Evolutionary conservation across 768 basidiomycete genomes (phyloP), one percentile per base, ranked within the genome.

Genomic region (Austroboletus eburneus): DNA sequence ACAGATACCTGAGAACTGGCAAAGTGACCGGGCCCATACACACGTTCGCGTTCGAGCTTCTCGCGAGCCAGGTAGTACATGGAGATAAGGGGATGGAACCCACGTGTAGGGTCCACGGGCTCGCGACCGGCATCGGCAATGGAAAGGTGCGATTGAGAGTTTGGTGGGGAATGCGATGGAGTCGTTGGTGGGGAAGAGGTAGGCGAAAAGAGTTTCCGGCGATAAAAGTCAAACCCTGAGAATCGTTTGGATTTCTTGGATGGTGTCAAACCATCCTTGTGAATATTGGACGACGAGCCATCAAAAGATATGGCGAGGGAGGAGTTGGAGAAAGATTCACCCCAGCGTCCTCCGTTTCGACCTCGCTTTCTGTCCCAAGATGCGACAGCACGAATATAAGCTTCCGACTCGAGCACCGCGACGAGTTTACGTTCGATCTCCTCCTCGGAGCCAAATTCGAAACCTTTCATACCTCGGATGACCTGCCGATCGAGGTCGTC

Each of bases 31-130:
- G 85, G 84, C 0, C 95, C 96, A 66, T 94, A 98, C 7, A 99
- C 88, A 42, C 80, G 77, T 57, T 99, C 96, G 45, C 96, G 75
- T 61, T 98, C 93, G 60, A 93, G 74, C 75, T 97, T 98, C 72
- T 99, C 96, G 43, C 91, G 76, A 5, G 94, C 89, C 17, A 99
- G 81, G 71, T 84, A 97, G 66, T 99, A 99, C 70, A 99, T 97
- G 24, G 93, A 91, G 38, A 98, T 78, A 22, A 99, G 76, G 0
- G 92, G 94, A 63, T 97, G 92, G 72, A 91, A 99, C 2, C 93
- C 96, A 44, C 80, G 73, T 13, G 91, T 95, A 5, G 95, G 94
- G 61, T 99, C 95, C 51, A 72, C 53, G 10, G 75, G 76, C 50
- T 83, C 71, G 48, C 72, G 75, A 43, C 72, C 65, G 12, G 66